Percentiles rank a stretch among this genome's conserved stretches.
phyloP scores from a whole-genome alignment of 2,329 filamentous ascomycete genomes.

The Penicillium sumatraense region DNA sequence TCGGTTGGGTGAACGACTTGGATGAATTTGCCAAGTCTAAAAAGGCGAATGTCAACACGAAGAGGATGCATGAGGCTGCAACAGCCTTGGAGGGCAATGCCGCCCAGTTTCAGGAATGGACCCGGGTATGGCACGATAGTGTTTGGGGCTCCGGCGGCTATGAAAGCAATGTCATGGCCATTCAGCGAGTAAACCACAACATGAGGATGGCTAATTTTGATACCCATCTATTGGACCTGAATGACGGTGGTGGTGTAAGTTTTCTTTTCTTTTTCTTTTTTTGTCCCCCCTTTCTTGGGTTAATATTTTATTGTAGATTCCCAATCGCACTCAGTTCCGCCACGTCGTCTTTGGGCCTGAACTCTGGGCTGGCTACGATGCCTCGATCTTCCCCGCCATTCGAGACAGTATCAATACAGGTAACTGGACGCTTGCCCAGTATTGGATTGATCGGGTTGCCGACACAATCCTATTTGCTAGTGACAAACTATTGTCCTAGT shows the following conservation, averaged over 20 bases:
- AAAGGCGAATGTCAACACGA: conserved; percentile 58
- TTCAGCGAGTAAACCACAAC: conserved; percentile 76
- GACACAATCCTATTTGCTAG: conserved; percentile 68
- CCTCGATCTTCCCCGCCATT: conserved; percentile 79
- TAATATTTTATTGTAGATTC: conserved; percentile 60
- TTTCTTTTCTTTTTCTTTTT: neutral
- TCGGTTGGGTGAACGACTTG: conserved; percentile 68
- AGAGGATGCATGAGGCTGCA: conserved; percentile 67
- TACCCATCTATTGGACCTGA: conserved; percentile 77
- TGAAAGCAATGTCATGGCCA: conserved; percentile 71
- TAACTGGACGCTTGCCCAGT: conserved; percentile 71
- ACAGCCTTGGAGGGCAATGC: conserved; percentile 64
- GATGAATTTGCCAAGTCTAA: conserved; percentile 66
- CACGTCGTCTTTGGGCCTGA: conserved; percentile 88
- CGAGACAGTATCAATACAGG: conserved; percentile 75
- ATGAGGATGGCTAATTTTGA: conserved; percentile 80
- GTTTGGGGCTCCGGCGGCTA: conserved; percentile 74
- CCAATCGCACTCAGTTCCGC: conserved; percentile 89
- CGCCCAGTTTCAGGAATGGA: conserved; percentile 74
- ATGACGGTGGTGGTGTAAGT: conserved; percentile 74
- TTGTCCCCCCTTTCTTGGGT: neutral
- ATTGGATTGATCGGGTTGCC: conserved; percentile 73
- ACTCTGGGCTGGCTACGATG: conserved; percentile 71
- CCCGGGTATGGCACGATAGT: conserved; percentile 73
- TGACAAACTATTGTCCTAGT: conserved; percentile 48